These are phyloP conservation scores for Salix purpurea DNA, from an alignment of 345 rosid species.

Conservation along the genomic window DNA sequence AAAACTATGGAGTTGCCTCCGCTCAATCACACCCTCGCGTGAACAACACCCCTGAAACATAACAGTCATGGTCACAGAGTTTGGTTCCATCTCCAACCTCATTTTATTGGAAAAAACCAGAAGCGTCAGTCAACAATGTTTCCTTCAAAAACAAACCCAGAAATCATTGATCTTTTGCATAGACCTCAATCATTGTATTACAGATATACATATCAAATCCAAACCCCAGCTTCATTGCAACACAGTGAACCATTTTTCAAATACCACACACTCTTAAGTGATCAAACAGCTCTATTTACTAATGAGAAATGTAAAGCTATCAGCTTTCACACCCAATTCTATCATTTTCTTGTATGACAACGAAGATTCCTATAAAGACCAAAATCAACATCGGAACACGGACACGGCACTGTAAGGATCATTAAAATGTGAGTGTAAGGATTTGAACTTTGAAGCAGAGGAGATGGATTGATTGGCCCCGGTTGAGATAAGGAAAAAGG, in stretches of 20 bases:
- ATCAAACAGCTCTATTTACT: conserved; percentile 23
- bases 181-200: too few relatives aligned
- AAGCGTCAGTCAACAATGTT: conserved; percentile 1
- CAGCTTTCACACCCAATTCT: conserved; percentile 17
- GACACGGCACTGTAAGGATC: conserved; percentile 15
- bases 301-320: conserved; percentile 36
- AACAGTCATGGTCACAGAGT: conserved; percentile 33
- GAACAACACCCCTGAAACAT: conserved; percentile 33
- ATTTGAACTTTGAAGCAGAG: conserved; percentile 15
- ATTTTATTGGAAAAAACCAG: conserved; percentile 27
- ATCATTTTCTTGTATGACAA: conserved; percentile 25
- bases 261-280: background rate
- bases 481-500: conserved; percentile 5
- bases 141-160: conserved; percentile 27
- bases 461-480: background rate
- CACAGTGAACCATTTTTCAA: too few relatives aligned
- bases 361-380: conserved; percentile 16
- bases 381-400: conserved; percentile 21
- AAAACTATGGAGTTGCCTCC: conserved; percentile 31
- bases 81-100: conserved; percentile 26
- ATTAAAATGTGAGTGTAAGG: conserved; percentile 9
- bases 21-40: conserved; percentile 9
- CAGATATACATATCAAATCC: too few relatives aligned
- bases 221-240: too few relatives aligned
- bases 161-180: conserved; percentile 15